Percentiles rank a stretch among this genome's conserved stretches.
Evolutionary conservation across 345 rosid species (phyloP).

Genomic region (Salix exigua): DNA sequence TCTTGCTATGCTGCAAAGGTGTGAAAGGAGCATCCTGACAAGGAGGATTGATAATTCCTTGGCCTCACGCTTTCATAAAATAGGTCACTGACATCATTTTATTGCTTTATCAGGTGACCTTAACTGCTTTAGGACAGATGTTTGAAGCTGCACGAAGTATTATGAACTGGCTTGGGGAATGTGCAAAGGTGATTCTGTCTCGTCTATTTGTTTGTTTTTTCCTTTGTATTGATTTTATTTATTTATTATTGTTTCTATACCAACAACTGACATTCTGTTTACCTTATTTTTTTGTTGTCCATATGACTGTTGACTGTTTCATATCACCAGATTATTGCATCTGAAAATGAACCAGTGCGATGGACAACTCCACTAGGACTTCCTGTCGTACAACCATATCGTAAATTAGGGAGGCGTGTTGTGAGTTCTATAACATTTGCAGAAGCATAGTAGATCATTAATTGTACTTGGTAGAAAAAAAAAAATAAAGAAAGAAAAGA

Average conservation of each 20-base stretch:
- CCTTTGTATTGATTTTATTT: background rate
- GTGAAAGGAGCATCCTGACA: slow-evolving; percentile 17
- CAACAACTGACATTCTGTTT: background rate
- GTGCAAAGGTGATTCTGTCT: slow-evolving; percentile 69
- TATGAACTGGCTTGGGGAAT: slow-evolving; percentile 95
- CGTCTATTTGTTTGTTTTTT: slow-evolving; percentile 1
- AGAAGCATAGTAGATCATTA: background rate
- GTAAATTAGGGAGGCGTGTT: slow-evolving; percentile 57
- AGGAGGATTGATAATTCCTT: background rate
- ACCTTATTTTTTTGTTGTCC: background rate
- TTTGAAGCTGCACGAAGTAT: slow-evolving; percentile 93
- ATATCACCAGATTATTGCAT: slow-evolving; percentile 66
- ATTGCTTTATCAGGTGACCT: slow-evolving; percentile 57
- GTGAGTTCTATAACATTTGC: slow-evolving; percentile 43
- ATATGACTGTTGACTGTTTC: slow-evolving; percentile 12
- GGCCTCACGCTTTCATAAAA: background rate
- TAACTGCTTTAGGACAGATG: slow-evolving; percentile 89
- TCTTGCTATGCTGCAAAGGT: slow-evolving; percentile 99
- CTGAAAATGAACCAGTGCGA: slow-evolving; percentile 81
- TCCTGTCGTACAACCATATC: slow-evolving; percentile 98
- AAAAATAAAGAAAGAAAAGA: too few relatives aligned
- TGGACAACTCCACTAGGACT: slow-evolving; percentile 98
- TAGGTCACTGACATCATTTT: slow-evolving; percentile 5
- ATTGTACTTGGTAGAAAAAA: background rate
- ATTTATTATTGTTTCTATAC: background rate